Base-by-base conservation (phyloP, 306 rosid genomes). In the Lablab purpureus region DNA sequence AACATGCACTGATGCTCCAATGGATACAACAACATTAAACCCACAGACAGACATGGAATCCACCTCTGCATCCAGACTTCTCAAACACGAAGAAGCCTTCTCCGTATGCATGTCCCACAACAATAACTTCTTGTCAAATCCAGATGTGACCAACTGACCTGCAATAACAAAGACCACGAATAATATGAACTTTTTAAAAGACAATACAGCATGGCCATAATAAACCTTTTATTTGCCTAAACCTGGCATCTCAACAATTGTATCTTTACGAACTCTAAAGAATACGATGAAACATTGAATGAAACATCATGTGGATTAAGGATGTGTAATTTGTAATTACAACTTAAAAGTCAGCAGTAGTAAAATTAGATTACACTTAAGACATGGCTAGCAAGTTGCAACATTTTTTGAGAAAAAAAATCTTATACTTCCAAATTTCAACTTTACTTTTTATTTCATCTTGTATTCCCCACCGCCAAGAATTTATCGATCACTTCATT, bases 61-160 rank as follows among this genome's bases (percentile, higher is more conserved):
- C 71, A 87, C 91, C 78, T 88, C 97, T 50, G 84, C 82, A 80
- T 77, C 90, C 11, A 87, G 52, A 74, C 67, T 85, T 78, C 19
- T 88, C 43, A 45, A 80, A 59, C 79, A 84, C 22, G 54, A 71
- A 75, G 69, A 68, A 51, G 81, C 84, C 52, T 91, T 82, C 80
- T 40, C 84, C 77, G 2, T 71, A 27, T 92, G 96, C 4, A 75
- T 71, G 71, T 95, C 99, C 98, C 90, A 91, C 17, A 83, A 76
- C 59, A 84, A 22, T 81, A 92, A 58, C 79, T 90, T 90, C 75
- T 85, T 85, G 89, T 95, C 96, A 77, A 88, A 80, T 78, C 99
- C 99, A 2, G 94, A 86, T 72, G 92, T 82, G 46, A 95, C 83
- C 81, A 93, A 76, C 77, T 90, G 96, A 82, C 82, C 99, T 92